Base-by-base conservation (phyloP, 2,329 filamentous ascomycete species). In the Aspergillus sp. region DNA sequence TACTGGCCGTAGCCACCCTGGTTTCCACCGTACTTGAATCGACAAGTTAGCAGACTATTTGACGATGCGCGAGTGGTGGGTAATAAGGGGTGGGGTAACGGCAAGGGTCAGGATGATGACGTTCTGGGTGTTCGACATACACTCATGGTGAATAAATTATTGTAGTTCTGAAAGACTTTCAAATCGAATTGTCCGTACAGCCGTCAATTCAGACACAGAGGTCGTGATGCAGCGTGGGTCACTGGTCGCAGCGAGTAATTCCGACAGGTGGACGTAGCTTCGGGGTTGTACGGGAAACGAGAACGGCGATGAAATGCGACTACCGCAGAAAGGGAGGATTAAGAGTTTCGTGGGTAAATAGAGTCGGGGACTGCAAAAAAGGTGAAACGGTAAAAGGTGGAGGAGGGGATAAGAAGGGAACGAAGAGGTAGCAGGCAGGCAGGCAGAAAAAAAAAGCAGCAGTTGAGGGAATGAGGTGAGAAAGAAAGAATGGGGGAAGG, bases 1-100 rank as follows among this genome's bases (percentile, higher is more conserved):
- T 82, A 85, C 64, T 83, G 80, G 71, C 80, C 82, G 71, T 84
- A 85, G 70, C 80, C 79, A 30, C 71, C 71, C 58, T 73, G 67
- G 57, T 65, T 68, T 59, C 71, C 70, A 54, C 71, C 68, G 60
- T 72, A 69, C 62, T 64, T 3, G 19, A 19, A 13, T 66, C 63
- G 72, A 64, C 55, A 68, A 43, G 53, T 58, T 28, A 65, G 69
- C 39, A 70, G 67, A 65, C 58, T 55, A 6, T 72, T 72, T 10
- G 23, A 39, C 28, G 25, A 30, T 28, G 50, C 55, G 63, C 36
- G 19, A n/a, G n/a, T 52, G 39, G 15, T 50, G 25, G 38, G 15
- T 49, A 60, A 51, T 45, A 41, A 45, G 32, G 43, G 23, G 53
- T 25, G 30, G 48, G 53, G 43, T 51, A 54, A 23, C 47, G 39